Percentiles rank a stretch among this genome's conserved stretches.
These are phyloP conservation scores for Didymella arachidicola DNA, from an alignment of 2,329 filamentous ascomycete species.

Conservation along the genomic window DNA sequence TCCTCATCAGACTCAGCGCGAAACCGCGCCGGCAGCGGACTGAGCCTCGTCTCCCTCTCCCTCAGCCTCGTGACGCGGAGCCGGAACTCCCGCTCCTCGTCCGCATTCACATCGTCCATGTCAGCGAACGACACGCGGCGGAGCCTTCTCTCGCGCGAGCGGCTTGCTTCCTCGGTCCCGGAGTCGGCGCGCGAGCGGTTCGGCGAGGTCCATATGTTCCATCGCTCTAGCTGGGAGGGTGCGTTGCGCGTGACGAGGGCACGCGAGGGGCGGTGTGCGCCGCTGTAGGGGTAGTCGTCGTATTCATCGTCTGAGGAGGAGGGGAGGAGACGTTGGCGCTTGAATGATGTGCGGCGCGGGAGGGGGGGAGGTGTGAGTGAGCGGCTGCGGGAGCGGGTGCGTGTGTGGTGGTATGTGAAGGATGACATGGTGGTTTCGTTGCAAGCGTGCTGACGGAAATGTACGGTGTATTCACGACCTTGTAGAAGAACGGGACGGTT, in stretches of 20 bases:
- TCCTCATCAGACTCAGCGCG: slow-evolving; percentile 9
- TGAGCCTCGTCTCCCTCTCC: slow-evolving; percentile 2
- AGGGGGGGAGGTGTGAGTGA: slow-evolving; percentile 31
- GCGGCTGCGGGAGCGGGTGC: slow-evolving; percentile 31
- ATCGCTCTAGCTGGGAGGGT: slow-evolving; percentile 36
- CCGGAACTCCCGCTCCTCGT: slow-evolving; percentile 35
- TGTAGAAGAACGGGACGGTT: not conserved
- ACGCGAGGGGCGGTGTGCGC: slow-evolving; percentile 31
- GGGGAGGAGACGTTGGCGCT: slow-evolving; percentile 33
- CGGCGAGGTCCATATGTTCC: slow-evolving; percentile 40
- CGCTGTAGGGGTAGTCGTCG: slow-evolving; percentile 43
- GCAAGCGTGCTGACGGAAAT: too few relatives aligned
- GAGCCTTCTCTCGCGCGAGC: slow-evolving; percentile 1
- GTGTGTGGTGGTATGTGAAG: slow-evolving; percentile 33
- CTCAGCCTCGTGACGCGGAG: slow-evolving; percentile 31
- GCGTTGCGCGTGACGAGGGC: slow-evolving; percentile 38
- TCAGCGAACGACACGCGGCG: slow-evolving; percentile 19
- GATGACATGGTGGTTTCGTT: slow-evolving; percentile 32
- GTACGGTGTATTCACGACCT: too few relatives aligned
- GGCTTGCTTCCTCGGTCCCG: slow-evolving; percentile 14
- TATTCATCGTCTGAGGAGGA: slow-evolving; percentile 40
- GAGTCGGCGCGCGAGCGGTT: slow-evolving; percentile 4
- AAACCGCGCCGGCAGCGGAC: slow-evolving; percentile 13
- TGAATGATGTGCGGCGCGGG: slow-evolving; percentile 35
- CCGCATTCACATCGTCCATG: slow-evolving; percentile 11